Base-by-base conservation (phyloP, 805 yeast genomes). In the Teunomyces funiuensis region DNA sequence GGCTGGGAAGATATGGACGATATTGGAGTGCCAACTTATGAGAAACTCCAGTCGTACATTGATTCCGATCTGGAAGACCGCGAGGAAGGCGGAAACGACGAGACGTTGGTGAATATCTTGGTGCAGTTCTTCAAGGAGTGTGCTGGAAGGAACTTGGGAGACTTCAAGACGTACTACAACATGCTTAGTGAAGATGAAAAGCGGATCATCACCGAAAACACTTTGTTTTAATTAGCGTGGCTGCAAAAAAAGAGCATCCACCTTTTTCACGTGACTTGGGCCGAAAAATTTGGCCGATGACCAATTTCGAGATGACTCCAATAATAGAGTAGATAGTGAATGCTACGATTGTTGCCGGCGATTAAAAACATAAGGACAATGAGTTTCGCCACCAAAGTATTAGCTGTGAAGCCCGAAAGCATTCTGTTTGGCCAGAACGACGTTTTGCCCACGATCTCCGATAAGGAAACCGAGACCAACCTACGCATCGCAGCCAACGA, bases 1-100 rank as follows among this genome's bases (percentile, higher is more conserved):
- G 88, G 76, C 1, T 85, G 93, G 90, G 93, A 86, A 52, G 93
- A 85, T 51, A 66, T 83, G 45, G 88, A 83, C 11, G 86, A 80
- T 37, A 65, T 79, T 31, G 85, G 82, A 1, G 77, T 73, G 1
- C 78, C 85, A 3, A 76, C 79, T 36, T 83, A 72, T 54, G 85
- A 81, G 17, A 82, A 81, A 44, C 57, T 85, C 40, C 74, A 79
- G 51, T 71, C 77, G 4, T 85, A 77, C 49, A 77, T 80, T 5
- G 76, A 69, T 27, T 69, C 70, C 2, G 74, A 67, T 36, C 71
- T 66, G 16, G 73, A 66, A 28, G 66, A 65, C 22, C 63, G 55
- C n/a, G 60, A 57, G 11, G 65, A 59, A 2, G 57, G 55, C 7
- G 50, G 55, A 2, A 55, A 58, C 1, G 73, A 68, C 42, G 65